A percentile compares a stretch with the other conserved stretches of the same genome.
These are phyloP conservation scores for Plectosphaerella cucumerina DNA, from an alignment of 2,329 filamentous ascomycete genomes.

Conservation along the genomic window DNA sequence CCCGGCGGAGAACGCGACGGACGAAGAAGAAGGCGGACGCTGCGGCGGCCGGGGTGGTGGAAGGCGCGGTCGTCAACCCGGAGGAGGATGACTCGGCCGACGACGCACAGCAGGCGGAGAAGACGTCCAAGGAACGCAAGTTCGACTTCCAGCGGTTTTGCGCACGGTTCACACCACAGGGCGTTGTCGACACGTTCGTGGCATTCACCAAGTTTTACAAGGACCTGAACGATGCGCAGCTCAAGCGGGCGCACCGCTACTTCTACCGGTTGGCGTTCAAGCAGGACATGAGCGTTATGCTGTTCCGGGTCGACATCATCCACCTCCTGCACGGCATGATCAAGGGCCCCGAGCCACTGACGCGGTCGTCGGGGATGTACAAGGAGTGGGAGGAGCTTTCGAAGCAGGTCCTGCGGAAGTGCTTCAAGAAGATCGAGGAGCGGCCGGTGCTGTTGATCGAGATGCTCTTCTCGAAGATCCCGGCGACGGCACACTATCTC, in stretches of 20 bases:
- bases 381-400: constrained; percentile 90
- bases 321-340: constrained; percentile 86
- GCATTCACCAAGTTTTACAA: constrained; percentile 74
- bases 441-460: constrained; percentile 84
- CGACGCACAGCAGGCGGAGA: constrained; percentile 67
- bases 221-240: constrained; percentile 72
- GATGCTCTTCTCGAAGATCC: constrained; percentile 91
- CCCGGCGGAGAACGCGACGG: constrained; percentile 65
- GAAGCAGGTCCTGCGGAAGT: constrained; percentile 76
- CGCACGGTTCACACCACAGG: constrained; percentile 75
- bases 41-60: constrained; percentile 36
- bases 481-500: constrained; percentile 76
- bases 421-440: constrained; percentile 80
- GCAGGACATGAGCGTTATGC: constrained; percentile 80
- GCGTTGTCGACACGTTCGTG: constrained; percentile 84
- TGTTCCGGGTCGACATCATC: constrained; percentile 89
- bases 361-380: constrained; percentile 61
- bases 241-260: constrained; percentile 90
- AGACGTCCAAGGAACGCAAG: constrained; percentile 74
- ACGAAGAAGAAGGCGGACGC: constrained; percentile 58
- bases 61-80: constrained; percentile 38
- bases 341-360: constrained; percentile 76
- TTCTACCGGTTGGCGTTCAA: constrained; percentile 95
- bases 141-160: constrained; percentile 90
- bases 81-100: constrained; percentile 67